Base-by-base conservation (phyloP, 1,284 basidiomycete species). In the Phenoliferia sp. region DNA sequence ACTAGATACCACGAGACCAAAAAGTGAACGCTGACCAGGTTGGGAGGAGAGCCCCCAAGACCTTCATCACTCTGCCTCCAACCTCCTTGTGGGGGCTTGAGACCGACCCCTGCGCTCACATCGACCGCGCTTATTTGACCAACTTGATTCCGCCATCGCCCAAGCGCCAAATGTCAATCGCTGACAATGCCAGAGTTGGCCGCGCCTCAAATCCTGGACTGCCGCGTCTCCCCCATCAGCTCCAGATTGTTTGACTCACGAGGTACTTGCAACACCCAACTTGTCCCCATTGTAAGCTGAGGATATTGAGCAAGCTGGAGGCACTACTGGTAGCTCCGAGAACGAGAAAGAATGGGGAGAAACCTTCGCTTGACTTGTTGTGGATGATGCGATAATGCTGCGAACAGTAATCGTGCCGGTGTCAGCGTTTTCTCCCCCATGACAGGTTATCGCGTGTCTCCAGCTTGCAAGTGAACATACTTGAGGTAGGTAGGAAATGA, bases 401-500 rank as follows among this genome's bases (percentile, higher is more conserved):
- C 10, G 69, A n/a, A n/a, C n/a, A n/a, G n/a, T 66, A 48, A 48
- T 50, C 58, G 56, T 64, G 65, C 10, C 56, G 26, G 9, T n/a
- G 9, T 16, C n/a, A 48, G n/a, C 35, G 15, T 26, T 22, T 12
- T 34, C 6, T 28, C 3, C n/a, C 4, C 9, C 19, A 19, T n/a
- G n/a, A n/a, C n/a, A n/a, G n/a, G n/a, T n/a, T n/a, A n/a, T n/a
- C n/a, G n/a, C n/a, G n/a, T n/a, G n/a, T n/a, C 16, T 2, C 17
- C 4, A 26, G 34, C 2, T n/a, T 58, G 50, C 3, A 62, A 50
- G 56, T 63, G 34, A 26, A 77, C 82, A 52, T 56, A 89, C 90
- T 82, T 96, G 94, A 2, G 94, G 94, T 15, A 88, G 79, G 80
- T 96, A 97, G 56, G 93, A 96, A 66, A 92, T 78, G 68, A 94